Conservation (phyloP, 23 red algal species). For the Pyropia yezoensis region DNA sequence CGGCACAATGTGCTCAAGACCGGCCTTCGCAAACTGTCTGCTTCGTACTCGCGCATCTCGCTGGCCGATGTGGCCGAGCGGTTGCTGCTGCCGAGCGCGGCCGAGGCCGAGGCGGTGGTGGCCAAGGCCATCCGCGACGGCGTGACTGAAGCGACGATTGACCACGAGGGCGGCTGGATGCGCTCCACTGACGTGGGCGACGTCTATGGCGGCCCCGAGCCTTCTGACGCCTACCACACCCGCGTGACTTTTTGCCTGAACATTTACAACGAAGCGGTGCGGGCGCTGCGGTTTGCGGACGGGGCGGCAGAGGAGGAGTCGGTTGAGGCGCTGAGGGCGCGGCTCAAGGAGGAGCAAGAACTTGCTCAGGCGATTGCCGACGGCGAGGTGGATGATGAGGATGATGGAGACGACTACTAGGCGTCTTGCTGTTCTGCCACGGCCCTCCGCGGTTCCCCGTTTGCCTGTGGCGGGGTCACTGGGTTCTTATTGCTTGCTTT, state of each 20-base stretch:
- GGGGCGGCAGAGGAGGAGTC: constrained; percentile 63
- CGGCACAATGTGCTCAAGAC: constrained; percentile 99
- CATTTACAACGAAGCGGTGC: constrained; percentile 89
- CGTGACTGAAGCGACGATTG: constrained; percentile 90
- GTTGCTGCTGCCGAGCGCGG: constrained; percentile 49
- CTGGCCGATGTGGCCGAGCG: constrained; percentile 60
- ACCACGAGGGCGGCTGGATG: constrained; percentile 59
- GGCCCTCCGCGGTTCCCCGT: too few species aligned
- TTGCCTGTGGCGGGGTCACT: too few species aligned
- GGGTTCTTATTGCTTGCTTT: too few species aligned
- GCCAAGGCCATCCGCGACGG: constrained; percentile 95
- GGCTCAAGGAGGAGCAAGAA: constrained; percentile 94
- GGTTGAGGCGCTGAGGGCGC: constrained; percentile 54
- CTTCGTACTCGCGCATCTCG: constrained; percentile 88
- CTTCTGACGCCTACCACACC: constrained; percentile 68
- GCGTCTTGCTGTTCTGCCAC: too few species aligned
- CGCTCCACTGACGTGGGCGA: constrained; percentile 60
- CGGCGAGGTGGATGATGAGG: constrained; percentile 77
- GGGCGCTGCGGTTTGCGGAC: constrained; percentile 96
- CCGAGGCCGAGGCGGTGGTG: constrained; percentile 79
- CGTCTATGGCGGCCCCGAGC: constrained; percentile 75
- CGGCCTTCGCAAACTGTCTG: constrained; percentile 65
- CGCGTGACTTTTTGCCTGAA: constrained; percentile 96
- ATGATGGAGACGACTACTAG: constrained; percentile 2
- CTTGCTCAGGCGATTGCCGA: constrained; percentile 71